These are phyloP conservation scores for Tuber umbilicatum DNA, from an alignment of 495 filamentous ascomycete species.

Conservation along the genomic window DNA sequence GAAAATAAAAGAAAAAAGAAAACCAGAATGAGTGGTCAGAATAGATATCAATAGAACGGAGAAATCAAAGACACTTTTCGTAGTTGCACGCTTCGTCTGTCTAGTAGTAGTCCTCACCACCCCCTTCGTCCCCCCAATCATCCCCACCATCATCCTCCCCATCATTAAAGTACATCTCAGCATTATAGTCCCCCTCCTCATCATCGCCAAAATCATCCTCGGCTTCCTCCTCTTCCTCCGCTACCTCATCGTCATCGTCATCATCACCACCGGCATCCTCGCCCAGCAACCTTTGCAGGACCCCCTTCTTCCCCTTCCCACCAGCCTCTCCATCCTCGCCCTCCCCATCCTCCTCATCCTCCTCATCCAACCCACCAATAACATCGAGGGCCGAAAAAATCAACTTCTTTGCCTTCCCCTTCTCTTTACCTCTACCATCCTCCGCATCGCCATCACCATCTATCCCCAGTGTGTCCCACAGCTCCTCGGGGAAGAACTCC, in stretches of 20 bases:
- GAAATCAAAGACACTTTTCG: neutral
- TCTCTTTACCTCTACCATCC: conserved; percentile 13
- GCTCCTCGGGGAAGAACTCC: conserved; percentile 38
- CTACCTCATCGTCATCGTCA: conserved; percentile 24
- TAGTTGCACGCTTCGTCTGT: neutral
- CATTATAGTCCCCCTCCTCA: conserved; percentile 42
- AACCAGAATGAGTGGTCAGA: neutral
- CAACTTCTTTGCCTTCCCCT: conserved; percentile 34
- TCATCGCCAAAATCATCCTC: conserved; percentile 40
- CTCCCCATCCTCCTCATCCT: conserved; percentile 20
- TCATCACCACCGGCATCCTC: conserved; percentile 31
- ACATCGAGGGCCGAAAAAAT: conserved; percentile 35
- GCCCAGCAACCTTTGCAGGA: conserved; percentile 23
- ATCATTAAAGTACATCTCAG: conserved; percentile 40
- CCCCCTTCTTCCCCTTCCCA: conserved; percentile 30
- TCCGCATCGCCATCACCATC: conserved; percentile 16
- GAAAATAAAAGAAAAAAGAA: neutral
- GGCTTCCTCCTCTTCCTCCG: conserved; percentile 34
- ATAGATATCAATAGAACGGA: neutral
- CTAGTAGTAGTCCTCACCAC: conserved; percentile 36
- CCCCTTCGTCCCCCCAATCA: conserved; percentile 37
- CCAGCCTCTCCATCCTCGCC: conserved; percentile 29
- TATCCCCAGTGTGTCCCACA: conserved; percentile 34
- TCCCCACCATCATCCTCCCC: conserved; percentile 38
- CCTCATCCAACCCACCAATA: conserved; percentile 26